Conservation (phyloP, 2,329 filamentous ascomycete genomes). For the Alternaria conjuncta region DNA sequence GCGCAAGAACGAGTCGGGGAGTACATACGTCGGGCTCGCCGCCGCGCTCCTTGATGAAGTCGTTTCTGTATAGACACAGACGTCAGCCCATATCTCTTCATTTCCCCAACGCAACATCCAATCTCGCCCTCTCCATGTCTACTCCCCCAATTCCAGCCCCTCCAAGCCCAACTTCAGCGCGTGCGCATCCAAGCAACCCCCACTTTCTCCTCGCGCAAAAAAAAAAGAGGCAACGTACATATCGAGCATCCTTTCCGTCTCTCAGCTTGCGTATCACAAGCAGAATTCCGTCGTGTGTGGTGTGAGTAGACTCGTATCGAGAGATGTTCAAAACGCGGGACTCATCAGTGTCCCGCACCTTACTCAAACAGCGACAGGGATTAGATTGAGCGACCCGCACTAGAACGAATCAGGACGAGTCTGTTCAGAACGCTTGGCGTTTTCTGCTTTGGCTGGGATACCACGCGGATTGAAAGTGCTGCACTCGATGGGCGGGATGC, state of each 20-base stretch:
- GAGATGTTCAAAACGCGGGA: conserved; percentile 8
- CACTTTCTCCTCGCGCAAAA: not conserved
- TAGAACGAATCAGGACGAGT: not conserved
- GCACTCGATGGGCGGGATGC: conserved; percentile 1
- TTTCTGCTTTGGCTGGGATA: not conserved
- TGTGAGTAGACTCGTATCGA: conserved; percentile 6
- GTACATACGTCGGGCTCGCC: conserved; percentile 74
- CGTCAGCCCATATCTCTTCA: conserved; percentile 15
- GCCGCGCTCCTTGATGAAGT: conserved; percentile 75
- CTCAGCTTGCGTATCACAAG: not conserved
- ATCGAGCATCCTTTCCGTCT: conserved; percentile 38
- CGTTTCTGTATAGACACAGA: conserved; percentile 50
- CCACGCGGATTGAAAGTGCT: not conserved
- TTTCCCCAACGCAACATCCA: not conserved
- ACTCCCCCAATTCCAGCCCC: not conserved
- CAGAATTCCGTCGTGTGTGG: conserved; percentile 22
- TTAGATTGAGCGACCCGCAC: conserved; percentile 7
- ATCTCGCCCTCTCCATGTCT: not conserved
- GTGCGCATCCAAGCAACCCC: not conserved
- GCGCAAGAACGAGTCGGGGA: not conserved
- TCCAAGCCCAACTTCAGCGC: conserved; percentile 1
- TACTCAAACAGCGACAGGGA: conserved; percentile 11
- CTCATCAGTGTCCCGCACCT: conserved; percentile 14
- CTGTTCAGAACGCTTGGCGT: not conserved
- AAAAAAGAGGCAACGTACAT: conserved; percentile 22